A percentile compares a stretch with the other conserved stretches of the same genome.
phyloP scores from a whole-genome alignment of 2,329 filamentous ascomycete genomes.

The Scedosporium boydii region DNA sequence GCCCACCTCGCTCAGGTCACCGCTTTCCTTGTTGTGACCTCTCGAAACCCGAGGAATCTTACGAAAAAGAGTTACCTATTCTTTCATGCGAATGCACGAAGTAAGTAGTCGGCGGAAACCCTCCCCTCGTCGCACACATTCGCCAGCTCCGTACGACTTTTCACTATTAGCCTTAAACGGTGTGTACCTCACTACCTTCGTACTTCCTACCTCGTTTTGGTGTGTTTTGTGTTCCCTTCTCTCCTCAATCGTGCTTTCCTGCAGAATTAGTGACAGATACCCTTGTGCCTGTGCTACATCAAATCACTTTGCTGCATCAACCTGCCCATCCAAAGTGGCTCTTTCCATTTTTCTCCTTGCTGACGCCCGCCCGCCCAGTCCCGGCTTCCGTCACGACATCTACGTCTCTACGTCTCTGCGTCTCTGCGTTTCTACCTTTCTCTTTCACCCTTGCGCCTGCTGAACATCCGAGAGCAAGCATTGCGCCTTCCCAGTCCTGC shows the following conservation, averaged over 20 bases:
- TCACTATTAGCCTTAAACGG: neutral
- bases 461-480: neutral
- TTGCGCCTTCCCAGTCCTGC: neutral
- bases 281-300: neutral
- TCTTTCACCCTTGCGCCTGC: neutral
- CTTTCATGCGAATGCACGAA: neutral
- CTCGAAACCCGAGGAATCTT: neutral
- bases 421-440: neutral
- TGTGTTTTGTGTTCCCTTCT: neutral
- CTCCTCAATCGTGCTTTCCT: neutral
- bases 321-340: neutral
- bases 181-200: neutral
- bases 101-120: neutral
- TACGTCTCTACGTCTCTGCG: neutral
- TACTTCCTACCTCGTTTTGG: neutral
- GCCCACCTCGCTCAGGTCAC: neutral
- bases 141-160: neutral
- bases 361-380: neutral
- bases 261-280: neutral
- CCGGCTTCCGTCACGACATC: neutral
- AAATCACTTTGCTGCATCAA: neutral
- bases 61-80: neutral
- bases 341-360: neutral
- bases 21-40: neutral
- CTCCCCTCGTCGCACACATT: neutral